These are phyloP conservation scores for Tubosaeta sp. DNA, from an alignment of 768 basidiomycete genomes.

Conservation along the genomic window DNA sequence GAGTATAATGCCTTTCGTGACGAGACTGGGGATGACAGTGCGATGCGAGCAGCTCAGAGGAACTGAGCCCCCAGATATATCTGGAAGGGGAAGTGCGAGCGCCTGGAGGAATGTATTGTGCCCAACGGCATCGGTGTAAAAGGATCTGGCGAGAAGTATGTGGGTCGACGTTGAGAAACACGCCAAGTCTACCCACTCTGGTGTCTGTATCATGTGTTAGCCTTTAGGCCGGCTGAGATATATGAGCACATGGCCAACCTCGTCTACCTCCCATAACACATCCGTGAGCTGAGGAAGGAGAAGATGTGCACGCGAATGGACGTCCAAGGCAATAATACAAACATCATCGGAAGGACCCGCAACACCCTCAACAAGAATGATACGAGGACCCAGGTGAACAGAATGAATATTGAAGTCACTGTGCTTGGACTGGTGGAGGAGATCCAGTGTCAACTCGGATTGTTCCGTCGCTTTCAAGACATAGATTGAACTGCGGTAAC, in stretches of 20 bases:
- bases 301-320: conserved; percentile 6
- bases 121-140: neutral
- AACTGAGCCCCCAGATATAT: neutral
- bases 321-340: conserved; percentile 10
- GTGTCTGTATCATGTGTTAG: no score
- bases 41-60: conserved; percentile 12
- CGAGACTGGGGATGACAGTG: conserved; percentile 1
- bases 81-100: conserved; percentile 13
- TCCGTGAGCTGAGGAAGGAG: neutral
- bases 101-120: conserved; percentile 11
- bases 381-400: conserved; percentile 11
- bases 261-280: neutral
- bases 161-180: no score
- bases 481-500: conserved; percentile 5
- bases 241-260: conserved; percentile 3
- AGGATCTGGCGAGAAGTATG: no score
- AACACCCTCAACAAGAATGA: neutral
- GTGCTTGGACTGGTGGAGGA: conserved; percentile 9
- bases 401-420: neutral
- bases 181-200: no score
- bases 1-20: neutral
- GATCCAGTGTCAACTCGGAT: conserved; percentile 3
- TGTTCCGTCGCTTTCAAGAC: neutral
- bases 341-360: neutral
- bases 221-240: conserved; percentile 3